Conservation (phyloP, 352 stramenopile genomes). For the Globisporangium spinosum region DNA sequence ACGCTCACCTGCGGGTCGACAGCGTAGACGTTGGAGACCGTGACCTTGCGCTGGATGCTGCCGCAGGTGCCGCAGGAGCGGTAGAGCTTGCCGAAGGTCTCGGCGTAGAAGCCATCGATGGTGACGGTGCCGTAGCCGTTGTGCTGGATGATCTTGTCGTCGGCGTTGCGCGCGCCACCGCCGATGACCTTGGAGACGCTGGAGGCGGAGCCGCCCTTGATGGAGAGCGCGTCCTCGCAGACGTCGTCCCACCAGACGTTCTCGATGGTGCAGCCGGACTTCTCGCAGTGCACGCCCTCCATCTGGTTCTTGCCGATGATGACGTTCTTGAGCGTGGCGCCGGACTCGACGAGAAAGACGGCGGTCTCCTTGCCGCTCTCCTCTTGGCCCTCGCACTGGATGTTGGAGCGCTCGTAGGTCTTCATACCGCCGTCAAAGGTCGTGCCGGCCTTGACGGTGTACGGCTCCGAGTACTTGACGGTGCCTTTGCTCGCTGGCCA, state of each 20-base stretch:
- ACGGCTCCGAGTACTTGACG: slow-evolving; percentile 17
- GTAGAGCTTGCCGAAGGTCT: slow-evolving; percentile 32
- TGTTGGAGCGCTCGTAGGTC: slow-evolving; percentile 27
- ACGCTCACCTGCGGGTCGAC: slow-evolving; percentile 22
- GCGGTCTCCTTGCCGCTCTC: slow-evolving; percentile 5
- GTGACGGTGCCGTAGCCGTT: slow-evolving; percentile 22
- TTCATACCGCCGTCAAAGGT: slow-evolving; percentile 39
- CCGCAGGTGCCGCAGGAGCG: slow-evolving; percentile 28
- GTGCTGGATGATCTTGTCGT: slow-evolving; percentile 35
- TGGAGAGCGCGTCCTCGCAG: slow-evolving; percentile 25
- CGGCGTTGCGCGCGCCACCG: slow-evolving; percentile 23
- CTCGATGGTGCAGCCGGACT: slow-evolving; percentile 28
- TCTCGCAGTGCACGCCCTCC: slow-evolving; percentile 29
- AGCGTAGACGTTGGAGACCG: slow-evolving; percentile 23
- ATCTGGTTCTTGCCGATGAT: slow-evolving; percentile 32
- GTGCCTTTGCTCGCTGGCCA: slow-evolving; percentile 23
- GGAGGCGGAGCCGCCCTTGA: slow-evolving; percentile 26
- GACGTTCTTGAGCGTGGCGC: slow-evolving; percentile 30
- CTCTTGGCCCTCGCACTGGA: slow-evolving; percentile 8
- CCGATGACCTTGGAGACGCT: slow-evolving; percentile 24
- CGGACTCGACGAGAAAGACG: slow-evolving; percentile 27
- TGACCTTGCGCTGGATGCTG: slow-evolving; percentile 19
- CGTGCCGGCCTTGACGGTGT: slow-evolving; percentile 20
- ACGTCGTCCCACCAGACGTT: slow-evolving; percentile 34
- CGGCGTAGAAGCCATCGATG: slow-evolving; percentile 28